Conservation (phyloP, 108 stramenopile species). For the Cyclostephanos tholiformis region DNA sequence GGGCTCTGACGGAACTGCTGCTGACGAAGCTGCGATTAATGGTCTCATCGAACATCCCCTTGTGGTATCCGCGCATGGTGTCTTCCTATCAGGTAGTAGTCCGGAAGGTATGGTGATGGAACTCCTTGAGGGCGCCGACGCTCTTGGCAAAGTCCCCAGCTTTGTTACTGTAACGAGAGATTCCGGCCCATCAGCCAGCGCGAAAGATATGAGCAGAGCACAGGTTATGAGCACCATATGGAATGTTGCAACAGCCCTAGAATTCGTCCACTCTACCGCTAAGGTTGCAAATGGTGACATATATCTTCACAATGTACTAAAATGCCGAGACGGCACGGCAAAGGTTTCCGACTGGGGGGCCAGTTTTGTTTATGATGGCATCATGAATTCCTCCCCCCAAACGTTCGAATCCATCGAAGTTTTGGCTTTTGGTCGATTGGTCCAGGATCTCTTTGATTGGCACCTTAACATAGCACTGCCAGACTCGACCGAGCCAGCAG, state of each 20-base stretch:
- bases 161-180: constrained; percentile 50
- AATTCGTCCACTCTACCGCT: constrained; percentile 36
- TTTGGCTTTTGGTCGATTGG: constrained; percentile 42
- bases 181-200: constrained; percentile 31
- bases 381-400: constrained; percentile 14
- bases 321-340: constrained; percentile 21
- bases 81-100: constrained; percentile 20
- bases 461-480: constrained; percentile 14
- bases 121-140: constrained; percentile 28
- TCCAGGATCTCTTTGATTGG: constrained; percentile 43
- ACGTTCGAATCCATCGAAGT: constrained; percentile 37
- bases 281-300: constrained; percentile 38
- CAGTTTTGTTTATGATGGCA: constrained; percentile 37
- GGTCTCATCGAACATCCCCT: constrained; percentile 29
- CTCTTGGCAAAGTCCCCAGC: constrained; percentile 41
- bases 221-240: constrained; percentile 30
- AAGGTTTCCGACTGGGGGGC: constrained; percentile 47
- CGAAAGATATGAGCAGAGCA: constrained; percentile 18
- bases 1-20: constrained; percentile 53
- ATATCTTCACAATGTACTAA: constrained; percentile 47
- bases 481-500: constrained; percentile 7
- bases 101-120: constrained; percentile 50
- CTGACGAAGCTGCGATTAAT: constrained; percentile 51
- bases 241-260: constrained; percentile 35
- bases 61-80: constrained; percentile 45